Evolutionary conservation across 208 protist genomes (phyloP).

Genomic region (Leishmania turanica): DNA sequence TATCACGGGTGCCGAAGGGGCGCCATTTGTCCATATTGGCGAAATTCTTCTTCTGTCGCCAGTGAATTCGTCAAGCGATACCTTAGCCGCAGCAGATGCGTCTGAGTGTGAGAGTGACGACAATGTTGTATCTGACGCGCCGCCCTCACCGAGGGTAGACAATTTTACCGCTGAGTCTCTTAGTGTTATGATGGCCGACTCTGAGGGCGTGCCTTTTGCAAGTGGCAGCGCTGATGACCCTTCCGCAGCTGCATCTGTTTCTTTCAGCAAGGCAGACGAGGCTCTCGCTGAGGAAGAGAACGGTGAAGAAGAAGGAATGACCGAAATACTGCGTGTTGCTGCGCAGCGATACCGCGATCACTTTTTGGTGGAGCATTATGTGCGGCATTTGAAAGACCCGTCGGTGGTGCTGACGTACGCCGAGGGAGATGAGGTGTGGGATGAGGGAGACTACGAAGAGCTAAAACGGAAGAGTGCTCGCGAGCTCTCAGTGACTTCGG

Average conservation of each 20-base stretch:
- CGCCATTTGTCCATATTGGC: slow-evolving; percentile 77
- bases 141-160: not conserved
- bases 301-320: slow-evolving; percentile 17
- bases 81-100: not conserved
- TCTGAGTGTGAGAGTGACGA: not conserved
- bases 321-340: slow-evolving; percentile 17
- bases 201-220: not conserved
- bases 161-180: slow-evolving; percentile 38
- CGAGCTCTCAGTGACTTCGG: slow-evolving; percentile 12
- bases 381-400: slow-evolving; percentile 52
- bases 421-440: slow-evolving; percentile 90
- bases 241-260: not conserved
- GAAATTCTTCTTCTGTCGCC: slow-evolving; percentile 72
- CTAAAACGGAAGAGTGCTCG: slow-evolving; percentile 22
- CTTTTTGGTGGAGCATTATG: slow-evolving; percentile 74
- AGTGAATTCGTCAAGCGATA: not conserved
- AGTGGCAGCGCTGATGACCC: not conserved
- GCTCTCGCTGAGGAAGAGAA: slow-evolving; percentile 4
- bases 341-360: slow-evolving; percentile 45
- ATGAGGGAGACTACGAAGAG: slow-evolving; percentile 72
- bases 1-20: slow-evolving; percentile 72
- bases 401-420: slow-evolving; percentile 72
- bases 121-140: not conserved
- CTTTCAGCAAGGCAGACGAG: not conserved
- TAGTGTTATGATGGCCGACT: slow-evolving; percentile 13